A percentile compares a stretch with the other conserved stretches of the same genome.
These are phyloP conservation scores for Pythium vanterpoolii DNA, from an alignment of 352 stramenopile species.

Conservation along the genomic window DNA sequence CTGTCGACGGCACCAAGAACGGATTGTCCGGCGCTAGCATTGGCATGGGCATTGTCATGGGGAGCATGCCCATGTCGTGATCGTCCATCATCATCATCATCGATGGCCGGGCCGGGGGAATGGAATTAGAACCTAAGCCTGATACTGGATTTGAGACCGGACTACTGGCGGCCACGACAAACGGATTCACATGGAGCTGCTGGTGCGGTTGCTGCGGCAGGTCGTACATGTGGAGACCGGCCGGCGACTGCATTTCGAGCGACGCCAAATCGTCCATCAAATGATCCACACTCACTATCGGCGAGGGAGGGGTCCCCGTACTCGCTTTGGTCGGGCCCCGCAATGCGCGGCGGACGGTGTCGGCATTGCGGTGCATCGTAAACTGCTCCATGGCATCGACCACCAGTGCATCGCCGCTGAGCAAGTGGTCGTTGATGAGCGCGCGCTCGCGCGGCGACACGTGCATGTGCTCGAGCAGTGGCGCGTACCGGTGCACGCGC, in stretches of 20 bases:
- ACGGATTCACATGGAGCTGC: constrained; percentile 32
- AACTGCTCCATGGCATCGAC: constrained; percentile 82
- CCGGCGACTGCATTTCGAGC: constrained; percentile 51
- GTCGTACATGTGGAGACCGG: constrained; percentile 13
- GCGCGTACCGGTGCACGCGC: constrained; percentile 62
- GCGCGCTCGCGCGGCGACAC: constrained; percentile 57
- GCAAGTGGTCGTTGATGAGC: constrained; percentile 67
- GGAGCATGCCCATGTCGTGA: not conserved
- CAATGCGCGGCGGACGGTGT: constrained; percentile 45
- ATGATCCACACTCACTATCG: constrained; percentile 14
- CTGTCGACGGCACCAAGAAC: constrained; percentile 24
- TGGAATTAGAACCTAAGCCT: too few relatives aligned
- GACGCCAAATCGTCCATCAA: constrained; percentile 24
- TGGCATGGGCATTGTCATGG: too few relatives aligned
- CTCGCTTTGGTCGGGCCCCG: constrained; percentile 36
- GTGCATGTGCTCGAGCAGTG: constrained; percentile 65
- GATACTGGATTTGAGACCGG: too few relatives aligned
- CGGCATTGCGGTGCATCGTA: constrained; percentile 48
- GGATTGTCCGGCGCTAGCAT: too few relatives aligned
- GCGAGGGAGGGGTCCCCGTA: not conserved
- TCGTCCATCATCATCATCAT: constrained; percentile 23
- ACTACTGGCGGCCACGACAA: constrained; percentile 27
- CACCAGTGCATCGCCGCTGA: constrained; percentile 68
- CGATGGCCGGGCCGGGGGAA: not conserved
- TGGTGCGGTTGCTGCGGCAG: not conserved